Evolutionary conservation across 768 basidiomycete species (phyloP).

Genomic region (Hygrophoropsis aurantiaca): DNA sequence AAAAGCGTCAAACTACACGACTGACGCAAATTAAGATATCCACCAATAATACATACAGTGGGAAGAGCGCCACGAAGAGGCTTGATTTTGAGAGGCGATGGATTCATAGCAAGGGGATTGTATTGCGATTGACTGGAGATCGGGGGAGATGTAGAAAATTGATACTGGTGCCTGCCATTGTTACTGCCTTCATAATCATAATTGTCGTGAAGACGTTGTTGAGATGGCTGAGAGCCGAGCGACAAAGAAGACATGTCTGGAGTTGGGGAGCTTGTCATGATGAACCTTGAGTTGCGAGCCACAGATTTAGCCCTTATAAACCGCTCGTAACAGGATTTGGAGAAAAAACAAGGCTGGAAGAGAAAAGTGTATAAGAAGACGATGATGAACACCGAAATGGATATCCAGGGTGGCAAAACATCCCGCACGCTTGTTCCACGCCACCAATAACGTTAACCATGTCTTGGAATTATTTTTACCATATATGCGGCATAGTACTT

Average conservation of each 20-base stretch:
- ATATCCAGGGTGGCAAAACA: conserved; percentile 19
- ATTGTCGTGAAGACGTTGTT: conserved; percentile 83
- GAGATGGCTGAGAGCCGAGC: conserved; percentile 58
- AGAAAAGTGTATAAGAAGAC: conserved; percentile 20
- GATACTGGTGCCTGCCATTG: conserved; percentile 60
- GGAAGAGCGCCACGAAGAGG: conserved; percentile 67
- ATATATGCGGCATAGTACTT: too few relatives aligned
- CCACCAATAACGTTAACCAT: conserved; percentile 18
- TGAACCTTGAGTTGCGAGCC: conserved; percentile 21
- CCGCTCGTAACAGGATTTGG: conserved; percentile 32
- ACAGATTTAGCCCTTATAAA: conserved; percentile 18
- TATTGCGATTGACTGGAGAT: conserved; percentile 52
- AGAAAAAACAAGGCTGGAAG: conserved; percentile 29
- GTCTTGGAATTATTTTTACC: conserved; percentile 16
- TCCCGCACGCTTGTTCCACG: conserved; percentile 33
- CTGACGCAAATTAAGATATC: conserved; percentile 16
- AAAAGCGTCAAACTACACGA: conserved; percentile 16
- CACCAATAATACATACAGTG: conserved; percentile 53
- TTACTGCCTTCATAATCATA: conserved; percentile 72
- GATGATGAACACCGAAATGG: conserved; percentile 13
- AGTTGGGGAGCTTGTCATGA: conserved; percentile 77
- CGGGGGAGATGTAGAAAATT: conserved; percentile 62
- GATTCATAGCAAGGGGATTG: conserved; percentile 54
- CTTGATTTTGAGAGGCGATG: conserved; percentile 77
- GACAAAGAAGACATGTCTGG: conserved; percentile 80